Conservation (phyloP, 2,329 filamentous ascomycete genomes). For the Reticulascus tulasneorum region DNA sequence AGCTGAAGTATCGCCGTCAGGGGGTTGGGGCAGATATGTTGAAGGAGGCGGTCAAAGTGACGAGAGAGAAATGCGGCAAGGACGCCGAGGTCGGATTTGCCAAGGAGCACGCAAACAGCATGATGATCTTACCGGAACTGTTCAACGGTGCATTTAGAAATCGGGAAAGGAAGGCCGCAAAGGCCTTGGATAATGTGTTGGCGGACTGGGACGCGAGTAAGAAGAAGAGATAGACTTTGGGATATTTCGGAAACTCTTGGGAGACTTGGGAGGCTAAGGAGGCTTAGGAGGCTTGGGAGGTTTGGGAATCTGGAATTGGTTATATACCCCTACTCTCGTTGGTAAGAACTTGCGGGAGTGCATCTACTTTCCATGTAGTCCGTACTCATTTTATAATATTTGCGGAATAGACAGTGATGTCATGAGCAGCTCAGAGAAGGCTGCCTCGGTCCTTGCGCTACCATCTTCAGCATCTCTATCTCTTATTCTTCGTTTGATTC, state of each 20-base stretch:
- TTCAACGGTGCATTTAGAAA: slow-evolving; percentile 60
- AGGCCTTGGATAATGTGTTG: slow-evolving; percentile 47
- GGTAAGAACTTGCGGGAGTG: no score
- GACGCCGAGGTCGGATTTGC: slow-evolving; percentile 69
- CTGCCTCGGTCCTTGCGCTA: no score
- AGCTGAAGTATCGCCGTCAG: slow-evolving; percentile 61
- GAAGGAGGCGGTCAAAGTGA: slow-evolving; percentile 65
- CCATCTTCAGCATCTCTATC: no score
- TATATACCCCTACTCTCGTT: slow-evolving; percentile 2
- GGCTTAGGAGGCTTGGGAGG: no score
- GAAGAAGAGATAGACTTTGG: slow-evolving; percentile 37
- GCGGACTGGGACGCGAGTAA: slow-evolving; percentile 42
- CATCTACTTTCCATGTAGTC: no score
- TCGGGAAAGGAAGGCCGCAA: slow-evolving; percentile 55
- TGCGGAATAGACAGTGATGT: no score
- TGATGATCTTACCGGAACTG: slow-evolving; percentile 55
- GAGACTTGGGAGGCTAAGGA: no score
- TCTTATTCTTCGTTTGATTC: no score
- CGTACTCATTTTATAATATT: no score
- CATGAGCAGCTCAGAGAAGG: no score
- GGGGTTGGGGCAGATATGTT: slow-evolving; percentile 72
- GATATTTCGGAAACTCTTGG: no score
- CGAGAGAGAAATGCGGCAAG: slow-evolving; percentile 64
- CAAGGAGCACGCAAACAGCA: slow-evolving; percentile 71
- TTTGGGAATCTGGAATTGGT: no score